phyloP scores from a whole-genome alignment of 768 basidiomycete genomes.

The Trametes coccinea region DNA sequence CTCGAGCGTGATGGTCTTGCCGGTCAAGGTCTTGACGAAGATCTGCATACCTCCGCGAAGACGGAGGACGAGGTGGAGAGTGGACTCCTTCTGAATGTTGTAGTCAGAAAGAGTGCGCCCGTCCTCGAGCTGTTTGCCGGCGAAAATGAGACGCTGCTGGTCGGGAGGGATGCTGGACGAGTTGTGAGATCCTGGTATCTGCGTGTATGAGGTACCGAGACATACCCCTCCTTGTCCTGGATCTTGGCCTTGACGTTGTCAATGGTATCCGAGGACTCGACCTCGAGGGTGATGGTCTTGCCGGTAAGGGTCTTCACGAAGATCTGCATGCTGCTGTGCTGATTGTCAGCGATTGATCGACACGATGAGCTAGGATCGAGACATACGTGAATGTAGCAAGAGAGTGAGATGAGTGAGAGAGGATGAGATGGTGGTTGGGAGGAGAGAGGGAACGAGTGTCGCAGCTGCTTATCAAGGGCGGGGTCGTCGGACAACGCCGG shows the following conservation, averaged over 20 bases:
- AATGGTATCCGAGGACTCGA: constrained; percentile 76
- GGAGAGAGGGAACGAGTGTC: constrained; percentile 1
- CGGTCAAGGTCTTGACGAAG: constrained; percentile 38
- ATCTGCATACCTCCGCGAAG: constrained; percentile 38
- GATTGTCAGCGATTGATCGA: background rate
- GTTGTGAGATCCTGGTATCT: background rate
- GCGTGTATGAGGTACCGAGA: background rate
- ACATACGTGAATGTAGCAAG: background rate
- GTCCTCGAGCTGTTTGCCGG: constrained; percentile 94
- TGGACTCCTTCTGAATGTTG: constrained; percentile 95
- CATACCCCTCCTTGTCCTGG: constrained; percentile 76
- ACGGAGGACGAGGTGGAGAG: constrained; percentile 63
- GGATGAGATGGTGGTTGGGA: constrained; percentile 10
- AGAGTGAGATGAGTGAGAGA: background rate
- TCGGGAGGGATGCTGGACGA: constrained; percentile 64
- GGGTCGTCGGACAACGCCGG: constrained; percentile 6
- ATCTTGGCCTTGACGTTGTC: constrained; percentile 83
- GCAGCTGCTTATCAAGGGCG: constrained; percentile 9
- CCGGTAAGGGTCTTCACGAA: constrained; percentile 88
- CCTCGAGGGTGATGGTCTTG: constrained; percentile 87
- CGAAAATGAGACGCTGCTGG: constrained; percentile 94
- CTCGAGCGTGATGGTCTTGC: constrained; percentile 39
- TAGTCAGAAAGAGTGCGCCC: constrained; percentile 88
- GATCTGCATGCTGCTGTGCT: constrained; percentile 67
- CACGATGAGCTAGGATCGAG: too few species aligned